phyloP scores from a whole-genome alignment of 2,329 filamentous ascomycete species.

The Fusarium nematophilum region DNA sequence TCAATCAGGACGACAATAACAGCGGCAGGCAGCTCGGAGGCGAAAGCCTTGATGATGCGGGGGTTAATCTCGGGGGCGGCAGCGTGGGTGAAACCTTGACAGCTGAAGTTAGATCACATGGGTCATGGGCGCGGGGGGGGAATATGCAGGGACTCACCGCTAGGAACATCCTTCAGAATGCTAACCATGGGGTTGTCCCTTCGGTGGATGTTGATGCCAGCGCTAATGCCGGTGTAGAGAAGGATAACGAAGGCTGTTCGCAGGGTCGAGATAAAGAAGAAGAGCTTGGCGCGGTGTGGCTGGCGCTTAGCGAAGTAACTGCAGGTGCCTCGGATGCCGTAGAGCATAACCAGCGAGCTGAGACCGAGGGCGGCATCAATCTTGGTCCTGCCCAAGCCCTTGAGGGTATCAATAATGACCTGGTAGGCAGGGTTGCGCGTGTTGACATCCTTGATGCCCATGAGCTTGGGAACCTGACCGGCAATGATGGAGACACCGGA shows the following conservation, averaged over 20 bases:
- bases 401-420: constrained; percentile 64
- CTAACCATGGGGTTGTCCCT: constrained; percentile 68
- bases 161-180: constrained; percentile 75
- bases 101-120: neutral
- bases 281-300: constrained; percentile 74
- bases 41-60: constrained; percentile 71
- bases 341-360: constrained; percentile 75
- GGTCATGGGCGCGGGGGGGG: neutral
- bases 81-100: constrained; percentile 75
- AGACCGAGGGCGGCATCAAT: constrained; percentile 81
- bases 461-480: constrained; percentile 62
- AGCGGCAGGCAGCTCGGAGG: constrained; percentile 74
- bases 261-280: constrained; percentile 83
- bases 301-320: constrained; percentile 73
- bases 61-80: constrained; percentile 71
- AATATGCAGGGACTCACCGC: constrained; percentile 59
- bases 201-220: constrained; percentile 72
- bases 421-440: constrained; percentile 60
- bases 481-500: constrained; percentile 62
- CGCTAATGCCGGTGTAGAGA: constrained; percentile 82
- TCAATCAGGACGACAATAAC: constrained; percentile 84
- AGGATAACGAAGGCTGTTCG: constrained; percentile 84
- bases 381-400: constrained; percentile 58
- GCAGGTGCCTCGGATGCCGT: constrained; percentile 72
- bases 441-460: constrained; percentile 63